Evolutionary conservation across 2,329 filamentous ascomycete species (phyloP), one percentile per base, ranked within the genome.

Genomic region (Cladosporium sp.): DNA sequence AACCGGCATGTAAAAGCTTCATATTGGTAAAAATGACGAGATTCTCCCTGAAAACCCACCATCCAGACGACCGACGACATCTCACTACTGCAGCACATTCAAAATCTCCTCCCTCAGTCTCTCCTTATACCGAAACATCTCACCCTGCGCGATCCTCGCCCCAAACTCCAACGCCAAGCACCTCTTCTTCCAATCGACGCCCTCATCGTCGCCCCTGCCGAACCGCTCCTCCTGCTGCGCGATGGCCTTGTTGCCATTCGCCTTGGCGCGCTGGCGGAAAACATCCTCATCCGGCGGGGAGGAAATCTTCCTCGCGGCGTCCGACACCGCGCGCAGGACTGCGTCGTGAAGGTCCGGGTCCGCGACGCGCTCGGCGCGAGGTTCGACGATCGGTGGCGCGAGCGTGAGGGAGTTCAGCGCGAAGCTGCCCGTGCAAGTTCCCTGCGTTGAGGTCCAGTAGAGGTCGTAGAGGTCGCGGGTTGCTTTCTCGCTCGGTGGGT

Each of bases 401-500:
- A 67, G 51, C 2, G 54, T 56, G 2, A 76, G 47, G 0, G 70
- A 70, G 43, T 72, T 73, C 12, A 72, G 64, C 17, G 63, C 64
- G 61, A 75, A 76, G 42, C 70, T 65, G 0, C 72, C 74, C 1
- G 58, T 64, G 29, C 73, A 61, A 0, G 66, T 66, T 2, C 70
- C 73, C 15, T 45, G 49, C 1, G 64, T 61, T 2, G 71, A 65
- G 2, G 60, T 65, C 64, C 75, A 76, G 22, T 58, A 67, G 1
- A 77, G 60, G 47, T 77, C 73, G 47, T 71, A 76, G 0, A 69
- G 65, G 8, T 73, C 70, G 12, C 72, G 65, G 12, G 73, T 61
- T 36, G 72, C 66, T 1, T 68, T 67, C 9, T 69, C 65, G 2
- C 17, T 27, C 2, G 36, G 22, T n/a, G 30, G 11, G n/a, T 24